phyloP scores from a whole-genome alignment of 441 rosid genomes.

The Pelargonium fulgidum region DNA sequence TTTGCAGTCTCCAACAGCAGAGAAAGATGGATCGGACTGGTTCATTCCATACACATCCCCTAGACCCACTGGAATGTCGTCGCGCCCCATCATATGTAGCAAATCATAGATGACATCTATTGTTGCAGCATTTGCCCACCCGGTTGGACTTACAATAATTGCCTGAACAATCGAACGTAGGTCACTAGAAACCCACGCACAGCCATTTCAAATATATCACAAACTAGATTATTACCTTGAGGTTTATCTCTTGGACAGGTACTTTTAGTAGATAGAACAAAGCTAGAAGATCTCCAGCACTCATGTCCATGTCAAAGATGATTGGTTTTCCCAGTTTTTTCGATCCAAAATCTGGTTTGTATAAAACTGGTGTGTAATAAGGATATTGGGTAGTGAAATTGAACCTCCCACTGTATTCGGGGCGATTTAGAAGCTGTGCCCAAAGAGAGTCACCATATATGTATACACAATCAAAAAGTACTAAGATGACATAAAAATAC shows the following conservation, averaged over 20 bases:
- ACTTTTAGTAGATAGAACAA: constrained; percentile 79
- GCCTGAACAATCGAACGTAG: constrained; percentile 39
- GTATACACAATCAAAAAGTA: neutral
- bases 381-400: constrained; percentile 66
- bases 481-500: too few relatives aligned
- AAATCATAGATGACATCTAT: constrained; percentile 74
- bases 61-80: constrained; percentile 73
- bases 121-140: constrained; percentile 96
- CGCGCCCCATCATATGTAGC: constrained; percentile 97
- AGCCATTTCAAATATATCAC: neutral
- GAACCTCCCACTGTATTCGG: constrained; percentile 54
- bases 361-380: constrained; percentile 43
- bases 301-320: constrained; percentile 92
- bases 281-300: constrained; percentile 83
- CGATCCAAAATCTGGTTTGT: constrained; percentile 44
- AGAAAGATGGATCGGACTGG: constrained; percentile 43
- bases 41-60: constrained; percentile 58
- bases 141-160: constrained; percentile 69
- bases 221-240: constrained; percentile 42
- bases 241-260: constrained; percentile 55
- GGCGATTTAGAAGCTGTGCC: constrained; percentile 56
- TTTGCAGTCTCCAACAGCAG: constrained; percentile 68
- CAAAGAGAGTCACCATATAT: neutral
- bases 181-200: neutral
- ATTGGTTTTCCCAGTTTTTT: constrained; percentile 56